Conservation (phyloP, 116 monocot species). For the Zostera marina region DNA sequence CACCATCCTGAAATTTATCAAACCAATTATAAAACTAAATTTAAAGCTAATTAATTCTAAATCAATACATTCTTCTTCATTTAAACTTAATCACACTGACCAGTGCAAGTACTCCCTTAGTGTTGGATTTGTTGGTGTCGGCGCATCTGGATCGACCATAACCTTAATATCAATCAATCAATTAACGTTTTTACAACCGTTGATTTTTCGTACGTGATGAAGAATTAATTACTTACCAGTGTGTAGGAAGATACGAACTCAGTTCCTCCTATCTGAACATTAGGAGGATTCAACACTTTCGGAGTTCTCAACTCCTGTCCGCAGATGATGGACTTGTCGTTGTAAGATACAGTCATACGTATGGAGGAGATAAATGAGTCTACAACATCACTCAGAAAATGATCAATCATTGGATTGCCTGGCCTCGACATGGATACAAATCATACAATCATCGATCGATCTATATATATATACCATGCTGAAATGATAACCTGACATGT, state of each 20-base stretch:
- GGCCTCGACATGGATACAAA: no score
- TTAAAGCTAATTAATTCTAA: not conserved
- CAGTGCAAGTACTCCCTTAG: slow-evolving; percentile 19
- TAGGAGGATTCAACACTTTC: slow-evolving; percentile 1
- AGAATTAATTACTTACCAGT: not conserved
- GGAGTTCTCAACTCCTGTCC: slow-evolving; percentile 8
- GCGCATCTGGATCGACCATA: slow-evolving; percentile 29
- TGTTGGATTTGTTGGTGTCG: slow-evolving; percentile 18
- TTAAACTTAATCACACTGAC: not conserved
- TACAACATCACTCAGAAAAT: slow-evolving; percentile 2
- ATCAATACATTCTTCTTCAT: no score
- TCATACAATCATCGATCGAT: no score
- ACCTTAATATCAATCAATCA: slow-evolving; percentile 7
- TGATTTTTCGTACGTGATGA: not conserved
- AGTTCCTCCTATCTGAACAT: slow-evolving; percentile 3
- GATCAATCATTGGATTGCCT: not conserved
- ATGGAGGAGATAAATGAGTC: not conserved
- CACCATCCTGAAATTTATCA: slow-evolving; percentile 1
- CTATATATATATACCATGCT: no score
- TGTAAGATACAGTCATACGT: slow-evolving; percentile 1
- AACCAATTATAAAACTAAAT: not conserved
- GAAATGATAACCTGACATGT: no score
- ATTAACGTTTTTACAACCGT: not conserved
- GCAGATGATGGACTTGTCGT: not conserved
- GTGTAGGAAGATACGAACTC: slow-evolving; percentile 4